These are phyloP conservation scores for Septoria linicola DNA, from an alignment of 2,329 filamentous ascomycete species.

Conservation along the genomic window DNA sequence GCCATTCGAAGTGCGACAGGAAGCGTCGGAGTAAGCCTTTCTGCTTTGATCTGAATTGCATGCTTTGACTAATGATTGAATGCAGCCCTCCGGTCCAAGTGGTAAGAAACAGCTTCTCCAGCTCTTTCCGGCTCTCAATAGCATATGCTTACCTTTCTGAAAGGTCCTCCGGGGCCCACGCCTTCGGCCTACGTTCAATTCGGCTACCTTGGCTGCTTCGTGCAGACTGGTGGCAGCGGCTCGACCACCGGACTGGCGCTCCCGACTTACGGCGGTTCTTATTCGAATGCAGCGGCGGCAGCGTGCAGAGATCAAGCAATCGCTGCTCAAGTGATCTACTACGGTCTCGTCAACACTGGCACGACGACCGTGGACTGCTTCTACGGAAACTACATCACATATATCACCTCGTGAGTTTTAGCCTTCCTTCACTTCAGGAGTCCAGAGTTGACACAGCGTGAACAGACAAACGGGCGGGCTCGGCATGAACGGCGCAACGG, in stretches of 20 bases:
- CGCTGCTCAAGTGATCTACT: conserved; percentile 25
- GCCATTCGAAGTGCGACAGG: background rate
- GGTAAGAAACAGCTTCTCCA: background rate
- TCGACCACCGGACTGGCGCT: conserved; percentile 30
- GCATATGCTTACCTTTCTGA: background rate
- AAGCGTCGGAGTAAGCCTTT: background rate
- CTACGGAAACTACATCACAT: conserved; percentile 32
- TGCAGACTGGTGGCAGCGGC: conserved; percentile 28
- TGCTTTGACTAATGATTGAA: background rate
- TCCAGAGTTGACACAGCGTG: background rate
- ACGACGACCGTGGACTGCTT: conserved; percentile 31
- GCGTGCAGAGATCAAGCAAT: conserved; percentile 7
- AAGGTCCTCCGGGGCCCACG: conserved; percentile 14
- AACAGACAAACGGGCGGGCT: conserved; percentile 7
- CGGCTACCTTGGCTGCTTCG: conserved; percentile 35
- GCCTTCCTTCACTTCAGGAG: background rate
- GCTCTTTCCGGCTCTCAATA: background rate
- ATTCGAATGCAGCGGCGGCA: conserved; percentile 13
- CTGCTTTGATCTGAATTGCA: background rate
- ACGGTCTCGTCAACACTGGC: conserved; percentile 31
- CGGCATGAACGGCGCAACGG: conserved; percentile 13
- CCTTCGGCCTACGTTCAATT: conserved; percentile 21
- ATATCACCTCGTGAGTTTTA: conserved; percentile 27
- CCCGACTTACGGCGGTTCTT: conserved; percentile 26
- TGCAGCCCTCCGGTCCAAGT: conserved; percentile 2